Base-by-base conservation (phyloP, 805 yeast species). In the Isabelozyma pseudorhagii region DNA sequence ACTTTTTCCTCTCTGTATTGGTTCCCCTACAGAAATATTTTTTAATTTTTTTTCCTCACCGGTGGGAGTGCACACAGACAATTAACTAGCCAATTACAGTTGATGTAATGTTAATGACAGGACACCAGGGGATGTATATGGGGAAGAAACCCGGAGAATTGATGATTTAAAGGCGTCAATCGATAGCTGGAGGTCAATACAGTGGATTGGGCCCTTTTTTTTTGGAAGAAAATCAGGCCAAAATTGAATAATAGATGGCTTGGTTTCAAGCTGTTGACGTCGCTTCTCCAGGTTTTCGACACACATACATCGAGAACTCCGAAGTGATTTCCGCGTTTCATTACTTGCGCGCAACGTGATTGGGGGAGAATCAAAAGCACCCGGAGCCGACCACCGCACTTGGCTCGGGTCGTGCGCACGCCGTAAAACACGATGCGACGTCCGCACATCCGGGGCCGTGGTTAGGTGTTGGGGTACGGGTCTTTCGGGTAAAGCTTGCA, bases 231-330 rank as follows among this genome's bases (percentile, higher is more conserved):
- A 31, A 10, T 31, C 5, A 8, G 36, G 36, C n/a, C 36, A 31
- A 13, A 31, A 31, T 31, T 31, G 36, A 31, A 10, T 9, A 8
- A 31, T 6, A 10, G 10, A 3, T 4, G 36, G 36, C n/a, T 4
- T 21, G 3, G 25, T 2, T 21, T 21, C 25, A 21, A 21, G 25
- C 25, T 21, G 25, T 21, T 21, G 25, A 31, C 36, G n/a, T 31
- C 36, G 36, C 11, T 40, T 44, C 50, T 48, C 50, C 50, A 48
- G 50, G 14, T 48, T 48, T 47, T 36, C 36, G 10, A 21, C 36
- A 31, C 36, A 9, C 36, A 8, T 13, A 31, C 36, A 38, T 13
- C 11, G 10, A n/a, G 40, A 38, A 38, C 40, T 38, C 40, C 40
- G 40, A 38, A 38, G 40, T 31, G 36, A 31, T 31, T 31, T 31